These are phyloP conservation scores for Candida khao-thaluensis DNA, from an alignment of 805 yeast genomes.

Conservation along the genomic window DNA sequence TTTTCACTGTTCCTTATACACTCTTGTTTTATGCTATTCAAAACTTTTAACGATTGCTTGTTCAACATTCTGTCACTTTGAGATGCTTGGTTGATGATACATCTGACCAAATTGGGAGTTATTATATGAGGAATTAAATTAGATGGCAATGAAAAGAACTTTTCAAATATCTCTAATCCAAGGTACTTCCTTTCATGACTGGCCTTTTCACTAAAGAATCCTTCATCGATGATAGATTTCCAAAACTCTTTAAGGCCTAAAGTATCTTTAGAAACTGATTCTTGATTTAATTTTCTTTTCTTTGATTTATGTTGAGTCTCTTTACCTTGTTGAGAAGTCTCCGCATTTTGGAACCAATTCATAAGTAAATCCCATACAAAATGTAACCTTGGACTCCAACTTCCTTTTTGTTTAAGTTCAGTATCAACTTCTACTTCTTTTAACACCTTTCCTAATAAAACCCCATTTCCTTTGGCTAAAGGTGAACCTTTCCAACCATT, in stretches of 20 bases:
- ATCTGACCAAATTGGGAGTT: constrained; percentile 66
- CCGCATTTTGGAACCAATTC: constrained; percentile 33
- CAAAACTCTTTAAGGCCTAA: constrained; percentile 61
- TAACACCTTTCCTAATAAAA: constrained; percentile 58
- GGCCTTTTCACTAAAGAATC: constrained; percentile 70
- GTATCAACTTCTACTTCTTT: constrained; percentile 52
- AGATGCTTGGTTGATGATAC: constrained; percentile 72
- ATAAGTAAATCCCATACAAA: constrained; percentile 71
- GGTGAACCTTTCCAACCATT: constrained; percentile 70
- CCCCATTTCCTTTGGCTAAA: constrained; percentile 65
- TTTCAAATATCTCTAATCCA: constrained; percentile 74
- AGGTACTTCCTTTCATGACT: constrained; percentile 84
- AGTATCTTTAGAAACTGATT: no score
- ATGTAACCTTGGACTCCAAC: constrained; percentile 74
- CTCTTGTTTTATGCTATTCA: constrained; percentile 43
- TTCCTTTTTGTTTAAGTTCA: constrained; percentile 50
- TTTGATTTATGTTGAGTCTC: constrained; percentile 21
- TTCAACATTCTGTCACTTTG: constrained; percentile 64
- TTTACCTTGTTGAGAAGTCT: constrained; percentile 17
- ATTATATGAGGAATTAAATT: constrained; percentile 34
- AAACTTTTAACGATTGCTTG: constrained; percentile 58
- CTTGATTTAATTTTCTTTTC: constrained; percentile 15
- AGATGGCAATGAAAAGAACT: constrained; percentile 34
- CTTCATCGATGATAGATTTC: constrained; percentile 76
- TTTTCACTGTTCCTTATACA: constrained; percentile 37